phyloP scores from a whole-genome alignment of 352 stramenopile species.

The Blastocystis sp. region DNA sequence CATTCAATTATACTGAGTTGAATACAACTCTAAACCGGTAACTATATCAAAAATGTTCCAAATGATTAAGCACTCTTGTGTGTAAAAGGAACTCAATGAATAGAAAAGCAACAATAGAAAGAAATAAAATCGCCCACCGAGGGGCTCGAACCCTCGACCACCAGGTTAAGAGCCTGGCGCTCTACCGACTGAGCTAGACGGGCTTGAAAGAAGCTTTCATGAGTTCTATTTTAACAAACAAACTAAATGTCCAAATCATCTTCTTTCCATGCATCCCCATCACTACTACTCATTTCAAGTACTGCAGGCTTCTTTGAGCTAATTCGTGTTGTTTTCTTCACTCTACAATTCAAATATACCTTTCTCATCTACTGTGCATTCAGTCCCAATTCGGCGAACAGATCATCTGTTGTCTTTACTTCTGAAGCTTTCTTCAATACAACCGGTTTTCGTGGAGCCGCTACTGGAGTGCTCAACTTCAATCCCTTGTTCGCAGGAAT shows the following conservation, averaged over 20 bases:
- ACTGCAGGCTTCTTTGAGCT: not conserved
- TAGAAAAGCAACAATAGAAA: not conserved
- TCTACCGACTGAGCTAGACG: slow-evolving; percentile 62
- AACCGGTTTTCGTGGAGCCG: not conserved
- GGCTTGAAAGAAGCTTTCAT: not conserved
- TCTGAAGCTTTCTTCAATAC: not conserved
- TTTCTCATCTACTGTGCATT: not conserved
- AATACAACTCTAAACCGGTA: not conserved
- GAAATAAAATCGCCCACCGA: slow-evolving; percentile 43
- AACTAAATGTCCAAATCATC: slow-evolving; percentile 43
- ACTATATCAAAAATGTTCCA: not conserved
- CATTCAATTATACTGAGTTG: not conserved
- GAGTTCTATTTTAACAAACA: slow-evolving; percentile 12
- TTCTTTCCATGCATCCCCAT: slow-evolving; percentile 20
- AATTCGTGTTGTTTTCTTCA: slow-evolving; percentile 55
- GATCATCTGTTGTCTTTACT: not conserved
- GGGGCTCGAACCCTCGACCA: too few species aligned
- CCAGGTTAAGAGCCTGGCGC: slow-evolving; percentile 60
- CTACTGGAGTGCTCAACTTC: not conserved
- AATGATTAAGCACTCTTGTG: not conserved
- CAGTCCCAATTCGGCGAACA: slow-evolving; percentile 48
- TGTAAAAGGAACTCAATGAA: not conserved
- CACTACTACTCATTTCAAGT: not conserved
- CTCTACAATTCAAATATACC: not conserved
- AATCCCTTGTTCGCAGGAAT: not conserved